Conservation (phyloP, 1,284 basidiomycete genomes). For the Apiotrichum brassicae region DNA sequence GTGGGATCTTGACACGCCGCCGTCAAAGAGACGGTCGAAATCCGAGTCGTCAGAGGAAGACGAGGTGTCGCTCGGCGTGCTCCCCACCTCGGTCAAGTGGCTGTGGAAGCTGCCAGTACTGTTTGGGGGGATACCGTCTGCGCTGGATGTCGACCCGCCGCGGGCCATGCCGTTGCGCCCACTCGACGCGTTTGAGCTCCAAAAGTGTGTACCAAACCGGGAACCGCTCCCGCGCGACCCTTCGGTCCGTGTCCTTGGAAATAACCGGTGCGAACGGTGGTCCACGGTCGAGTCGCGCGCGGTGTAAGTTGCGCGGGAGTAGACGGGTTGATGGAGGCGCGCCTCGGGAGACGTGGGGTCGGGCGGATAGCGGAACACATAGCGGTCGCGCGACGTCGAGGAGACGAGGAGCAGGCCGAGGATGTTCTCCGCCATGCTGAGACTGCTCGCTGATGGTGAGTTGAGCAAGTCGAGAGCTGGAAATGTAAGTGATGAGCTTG, state of each 20-base stretch:
- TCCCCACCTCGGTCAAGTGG: slow-evolving; percentile 6
- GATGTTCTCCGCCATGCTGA: slow-evolving; percentile 40
- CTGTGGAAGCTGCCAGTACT: slow-evolving; percentile 9
- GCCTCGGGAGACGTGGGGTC: slow-evolving; percentile 37
- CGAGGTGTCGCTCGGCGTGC: slow-evolving; percentile 1
- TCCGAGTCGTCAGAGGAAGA: slow-evolving; percentile 19
- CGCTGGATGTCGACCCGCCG: background rate
- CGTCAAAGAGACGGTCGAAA: slow-evolving; percentile 15
- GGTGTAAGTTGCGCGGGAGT: slow-evolving; percentile 37
- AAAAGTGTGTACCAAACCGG: background rate
- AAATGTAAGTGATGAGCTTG: too few species aligned
- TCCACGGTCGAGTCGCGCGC: slow-evolving; percentile 27
- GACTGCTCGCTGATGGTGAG: background rate
- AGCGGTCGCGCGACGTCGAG: slow-evolving; percentile 32
- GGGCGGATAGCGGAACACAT: slow-evolving; percentile 42
- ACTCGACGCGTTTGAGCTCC: slow-evolving; percentile 7
- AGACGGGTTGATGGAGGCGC: slow-evolving; percentile 41
- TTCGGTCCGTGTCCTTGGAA: slow-evolving; percentile 4
- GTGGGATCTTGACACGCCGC: background rate
- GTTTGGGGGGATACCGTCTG: background rate
- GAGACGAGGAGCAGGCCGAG: slow-evolving; percentile 44
- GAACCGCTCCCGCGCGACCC: background rate
- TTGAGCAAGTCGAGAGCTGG: too few species aligned
- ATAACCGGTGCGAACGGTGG: slow-evolving; percentile 4
- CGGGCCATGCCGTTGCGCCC: background rate